Conservation (phyloP, 495 filamentous ascomycete species). For the Chaetomium tenue region DNA sequence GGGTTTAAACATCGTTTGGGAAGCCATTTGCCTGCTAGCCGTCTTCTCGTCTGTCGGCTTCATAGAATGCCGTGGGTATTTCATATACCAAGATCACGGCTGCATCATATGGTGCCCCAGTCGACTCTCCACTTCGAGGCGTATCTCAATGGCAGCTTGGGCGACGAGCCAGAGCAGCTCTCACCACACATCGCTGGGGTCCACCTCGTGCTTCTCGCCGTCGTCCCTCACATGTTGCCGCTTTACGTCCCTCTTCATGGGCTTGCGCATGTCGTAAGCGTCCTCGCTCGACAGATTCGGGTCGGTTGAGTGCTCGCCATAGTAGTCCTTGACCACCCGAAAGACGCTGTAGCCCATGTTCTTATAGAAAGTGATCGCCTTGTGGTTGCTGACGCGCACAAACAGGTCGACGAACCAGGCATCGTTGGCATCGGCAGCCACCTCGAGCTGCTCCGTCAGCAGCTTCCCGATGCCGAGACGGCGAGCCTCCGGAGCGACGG, state of each 20-base stretch:
- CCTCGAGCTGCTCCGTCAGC: constrained; percentile 76
- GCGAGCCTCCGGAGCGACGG: constrained; percentile 81
- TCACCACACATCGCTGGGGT: constrained; percentile 82
- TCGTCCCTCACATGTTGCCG: constrained; percentile 74
- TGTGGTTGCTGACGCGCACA: constrained; percentile 81
- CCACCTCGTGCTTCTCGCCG: constrained; percentile 77
- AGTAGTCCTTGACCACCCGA: constrained; percentile 84
- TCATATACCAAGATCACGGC: not conserved
- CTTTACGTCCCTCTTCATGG: constrained; percentile 77
- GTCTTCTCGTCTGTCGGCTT: not conserved
- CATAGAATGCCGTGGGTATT: not conserved
- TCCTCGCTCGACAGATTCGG: constrained; percentile 66
- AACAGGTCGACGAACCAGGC: constrained; percentile 97
- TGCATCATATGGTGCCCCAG: not conserved
- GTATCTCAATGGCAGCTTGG: not conserved
- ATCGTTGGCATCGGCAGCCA: constrained; percentile 71
- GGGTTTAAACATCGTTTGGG: not conserved
- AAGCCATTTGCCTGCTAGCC: not conserved
- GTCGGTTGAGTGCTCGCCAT: constrained; percentile 69
- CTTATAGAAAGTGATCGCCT: constrained; percentile 83
- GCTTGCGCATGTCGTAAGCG: constrained; percentile 95
- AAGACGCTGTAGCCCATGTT: constrained; percentile 88
- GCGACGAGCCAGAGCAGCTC: not conserved
- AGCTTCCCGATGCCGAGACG: constrained; percentile 80
- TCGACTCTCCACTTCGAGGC: not conserved